Evolutionary conservation across 805 yeast species (phyloP).

Genomic region (Teunomyces gatunensis): DNA sequence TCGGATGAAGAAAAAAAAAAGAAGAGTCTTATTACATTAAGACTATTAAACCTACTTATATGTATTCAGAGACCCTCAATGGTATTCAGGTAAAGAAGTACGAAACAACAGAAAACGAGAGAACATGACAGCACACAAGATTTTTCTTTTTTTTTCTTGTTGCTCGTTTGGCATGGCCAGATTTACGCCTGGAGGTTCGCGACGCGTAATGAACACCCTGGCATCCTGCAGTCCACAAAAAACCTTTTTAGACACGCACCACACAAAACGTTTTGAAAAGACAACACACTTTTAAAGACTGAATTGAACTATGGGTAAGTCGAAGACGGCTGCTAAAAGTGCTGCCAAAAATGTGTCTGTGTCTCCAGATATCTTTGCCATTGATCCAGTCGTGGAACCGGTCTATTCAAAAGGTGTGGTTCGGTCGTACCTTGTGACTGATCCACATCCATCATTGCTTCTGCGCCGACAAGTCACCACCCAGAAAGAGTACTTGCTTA

Average conservation of each 20-base stretch:
- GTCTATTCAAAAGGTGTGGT: slow-evolving; percentile 44
- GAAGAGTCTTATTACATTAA: too few relatives aligned
- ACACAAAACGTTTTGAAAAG: background rate
- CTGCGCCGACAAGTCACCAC: slow-evolving; percentile 20
- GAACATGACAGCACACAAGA: too few relatives aligned
- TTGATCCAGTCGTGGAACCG: slow-evolving; percentile 43
- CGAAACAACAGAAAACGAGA: too few relatives aligned
- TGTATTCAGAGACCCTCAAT: too few relatives aligned
- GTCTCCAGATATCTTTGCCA: slow-evolving; percentile 9
- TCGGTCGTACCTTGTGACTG: slow-evolving; percentile 55
- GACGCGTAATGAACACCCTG: slow-evolving; percentile 6
- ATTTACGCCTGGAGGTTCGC: background rate
- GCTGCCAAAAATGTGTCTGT: slow-evolving; percentile 9
- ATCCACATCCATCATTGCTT: slow-evolving; percentile 41
- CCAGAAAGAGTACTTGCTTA: slow-evolving; percentile 21
- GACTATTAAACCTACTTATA: too few relatives aligned
- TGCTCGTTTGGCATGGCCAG: background rate
- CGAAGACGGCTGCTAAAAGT: slow-evolving; percentile 9
- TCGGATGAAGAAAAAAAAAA: too few relatives aligned
- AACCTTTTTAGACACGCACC: background rate
- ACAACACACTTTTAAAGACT: background rate
- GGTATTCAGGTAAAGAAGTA: too few relatives aligned
- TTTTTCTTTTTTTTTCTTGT: background rate
- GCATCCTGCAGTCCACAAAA: slow-evolving; percentile 6
- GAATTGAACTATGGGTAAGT: slow-evolving; percentile 9